phyloP scores from a whole-genome alignment of 306 rosid species.

The Amphicarpaea edgeworthii region DNA sequence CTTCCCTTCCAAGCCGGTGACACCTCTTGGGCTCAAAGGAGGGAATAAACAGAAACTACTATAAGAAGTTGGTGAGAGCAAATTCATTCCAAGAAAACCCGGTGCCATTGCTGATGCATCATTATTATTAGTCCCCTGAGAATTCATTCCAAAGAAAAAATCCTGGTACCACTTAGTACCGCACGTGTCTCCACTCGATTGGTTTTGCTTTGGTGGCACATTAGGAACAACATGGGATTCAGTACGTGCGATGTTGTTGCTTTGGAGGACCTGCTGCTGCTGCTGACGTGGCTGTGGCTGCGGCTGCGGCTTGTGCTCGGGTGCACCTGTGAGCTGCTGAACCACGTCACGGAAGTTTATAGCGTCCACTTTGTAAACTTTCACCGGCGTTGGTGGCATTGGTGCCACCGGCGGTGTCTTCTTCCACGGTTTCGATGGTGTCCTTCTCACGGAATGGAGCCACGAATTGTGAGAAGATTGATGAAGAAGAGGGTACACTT shows the following conservation, averaged over 20 bases:
- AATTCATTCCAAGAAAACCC: slow-evolving; percentile 51
- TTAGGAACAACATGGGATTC: slow-evolving; percentile 11
- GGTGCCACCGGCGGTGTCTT: slow-evolving; percentile 75
- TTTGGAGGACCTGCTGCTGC: slow-evolving; percentile 42
- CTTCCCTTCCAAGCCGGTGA: slow-evolving; percentile 47
- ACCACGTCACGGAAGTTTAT: slow-evolving; percentile 78
- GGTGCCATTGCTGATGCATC: slow-evolving; percentile 9
- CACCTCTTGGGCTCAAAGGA: slow-evolving; percentile 58
- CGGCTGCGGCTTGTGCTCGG: slow-evolving; percentile 46
- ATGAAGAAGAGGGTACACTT: slow-evolving; percentile 37
- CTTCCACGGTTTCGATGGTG: slow-evolving; percentile 62
- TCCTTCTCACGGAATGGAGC: slow-evolving; percentile 62
- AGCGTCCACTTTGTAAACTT: slow-evolving; percentile 77
- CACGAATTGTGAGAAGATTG: slow-evolving; percentile 39
- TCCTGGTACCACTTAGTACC: slow-evolving; percentile 47
- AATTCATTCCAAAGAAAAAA: slow-evolving; percentile 26
- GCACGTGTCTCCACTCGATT: neutral
- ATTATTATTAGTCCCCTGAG: neutral
- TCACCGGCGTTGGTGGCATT: slow-evolving; percentile 61
- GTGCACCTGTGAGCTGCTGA: slow-evolving; percentile 79
- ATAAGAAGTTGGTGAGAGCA: slow-evolving; percentile 56
- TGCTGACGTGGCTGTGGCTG: too few relatives aligned
- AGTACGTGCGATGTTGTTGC: slow-evolving; percentile 31
- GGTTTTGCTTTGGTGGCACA: neutral
- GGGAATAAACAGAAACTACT: slow-evolving; percentile 56